Conservation (phyloP, 2,329 filamentous ascomycete genomes). For the Cladophialophora immunda region DNA sequence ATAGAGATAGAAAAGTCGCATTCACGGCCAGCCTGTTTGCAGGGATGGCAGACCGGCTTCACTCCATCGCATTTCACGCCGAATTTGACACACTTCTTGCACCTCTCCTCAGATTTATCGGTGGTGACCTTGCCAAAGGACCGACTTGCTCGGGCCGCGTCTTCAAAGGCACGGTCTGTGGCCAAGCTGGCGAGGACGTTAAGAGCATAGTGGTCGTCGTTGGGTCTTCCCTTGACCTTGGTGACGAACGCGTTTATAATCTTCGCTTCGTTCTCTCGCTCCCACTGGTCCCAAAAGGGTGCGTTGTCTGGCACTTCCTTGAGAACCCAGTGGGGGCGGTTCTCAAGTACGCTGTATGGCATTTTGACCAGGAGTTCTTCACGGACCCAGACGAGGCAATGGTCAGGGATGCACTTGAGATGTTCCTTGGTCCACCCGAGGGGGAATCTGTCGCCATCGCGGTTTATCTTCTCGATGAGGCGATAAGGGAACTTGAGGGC, state of each 20-base stretch:
- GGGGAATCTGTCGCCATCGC: constrained; percentile 8
- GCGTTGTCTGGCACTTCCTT: constrained; percentile 13
- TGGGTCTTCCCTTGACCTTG: background rate
- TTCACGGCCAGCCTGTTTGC: background rate
- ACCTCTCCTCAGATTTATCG: constrained; percentile 2
- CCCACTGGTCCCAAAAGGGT: constrained; percentile 13
- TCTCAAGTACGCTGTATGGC: constrained; percentile 21
- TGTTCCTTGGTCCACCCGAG: constrained; percentile 18
- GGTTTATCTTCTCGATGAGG: constrained; percentile 30
- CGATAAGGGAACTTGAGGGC: constrained; percentile 30
- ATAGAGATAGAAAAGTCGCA: constrained; percentile 6
- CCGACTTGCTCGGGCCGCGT: constrained; percentile 1
- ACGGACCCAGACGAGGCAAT: constrained; percentile 14
- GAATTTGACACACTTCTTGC: constrained; percentile 5
- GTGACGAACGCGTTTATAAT: constrained; percentile 11
- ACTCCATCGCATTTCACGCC: constrained; percentile 17
- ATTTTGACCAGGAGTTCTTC: constrained; percentile 20
- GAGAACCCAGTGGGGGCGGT: constrained; percentile 12
- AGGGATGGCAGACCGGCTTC: constrained; percentile 16
- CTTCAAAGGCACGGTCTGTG: background rate
- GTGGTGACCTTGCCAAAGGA: background rate
- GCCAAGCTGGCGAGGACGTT: background rate
- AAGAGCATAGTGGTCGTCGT: background rate
- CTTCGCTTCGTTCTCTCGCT: background rate
- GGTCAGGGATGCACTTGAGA: constrained; percentile 21